These are phyloP conservation scores for Calonectria crousiana DNA, from an alignment of 2,329 filamentous ascomycete species.

Conservation along the genomic window DNA sequence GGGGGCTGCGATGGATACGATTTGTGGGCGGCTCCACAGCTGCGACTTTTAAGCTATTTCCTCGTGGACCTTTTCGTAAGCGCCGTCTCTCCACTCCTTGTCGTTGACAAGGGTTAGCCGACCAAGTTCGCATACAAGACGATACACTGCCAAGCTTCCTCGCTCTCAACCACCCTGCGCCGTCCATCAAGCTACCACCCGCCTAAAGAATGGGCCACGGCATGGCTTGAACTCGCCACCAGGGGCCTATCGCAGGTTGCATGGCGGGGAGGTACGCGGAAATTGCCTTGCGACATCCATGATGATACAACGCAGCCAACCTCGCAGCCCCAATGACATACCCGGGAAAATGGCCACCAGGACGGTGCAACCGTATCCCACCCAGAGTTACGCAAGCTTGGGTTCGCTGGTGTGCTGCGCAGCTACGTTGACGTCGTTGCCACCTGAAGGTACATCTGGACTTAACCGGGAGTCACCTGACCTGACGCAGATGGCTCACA, in stretches of 20 bases:
- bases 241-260: not conserved
- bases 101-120: slow-evolving; percentile 5
- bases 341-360: not conserved
- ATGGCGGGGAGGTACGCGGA: slow-evolving; percentile 16
- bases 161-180: not conserved
- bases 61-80: slow-evolving; percentile 16
- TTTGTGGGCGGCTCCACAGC: slow-evolving; percentile 6
- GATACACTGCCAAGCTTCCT: slow-evolving; percentile 23
- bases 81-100: slow-evolving; percentile 13
- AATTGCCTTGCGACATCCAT: not conserved
- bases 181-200: slow-evolving; percentile 5
- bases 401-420: not conserved
- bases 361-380: slow-evolving; percentile 13
- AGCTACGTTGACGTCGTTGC: slow-evolving; percentile 14
- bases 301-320: slow-evolving; percentile 31
- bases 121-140: not conserved
- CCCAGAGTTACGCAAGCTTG: not conserved
- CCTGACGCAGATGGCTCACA: not conserved
- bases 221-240: not conserved
- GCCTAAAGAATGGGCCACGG: not conserved
- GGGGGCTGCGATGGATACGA: not conserved
- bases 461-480: not conserved
- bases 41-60: slow-evolving; percentile 4
- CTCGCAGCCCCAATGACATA: slow-evolving; percentile 32
- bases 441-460: not conserved